phyloP scores from a whole-genome alignment of 208 protist genomes.

The Zelonia costaricensis region DNA sequence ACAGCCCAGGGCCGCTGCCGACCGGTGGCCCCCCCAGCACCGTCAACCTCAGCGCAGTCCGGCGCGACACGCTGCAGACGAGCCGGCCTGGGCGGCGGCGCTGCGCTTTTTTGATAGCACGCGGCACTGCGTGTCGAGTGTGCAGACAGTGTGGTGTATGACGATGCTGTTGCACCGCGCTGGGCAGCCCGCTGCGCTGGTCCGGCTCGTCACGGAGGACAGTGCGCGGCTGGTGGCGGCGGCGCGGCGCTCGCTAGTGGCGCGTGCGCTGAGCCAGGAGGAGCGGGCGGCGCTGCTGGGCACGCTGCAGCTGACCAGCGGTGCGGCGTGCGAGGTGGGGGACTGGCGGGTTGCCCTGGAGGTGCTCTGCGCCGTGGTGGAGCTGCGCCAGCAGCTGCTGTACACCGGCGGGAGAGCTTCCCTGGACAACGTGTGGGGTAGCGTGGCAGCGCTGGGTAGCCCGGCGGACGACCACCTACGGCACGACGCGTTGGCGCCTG shows the following conservation, averaged over 20 bases:
- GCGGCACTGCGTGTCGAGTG: slow-evolving; percentile 38
- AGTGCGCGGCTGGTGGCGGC: slow-evolving; percentile 15
- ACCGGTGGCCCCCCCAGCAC: too few species aligned
- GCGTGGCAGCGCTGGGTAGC: background rate
- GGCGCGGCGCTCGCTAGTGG: slow-evolving; percentile 10
- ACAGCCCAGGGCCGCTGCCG: too few species aligned
- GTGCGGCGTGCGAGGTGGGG: slow-evolving; percentile 43
- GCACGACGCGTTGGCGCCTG: background rate
- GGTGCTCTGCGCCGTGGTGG: slow-evolving; percentile 32
- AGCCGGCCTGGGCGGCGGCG: slow-evolving; percentile 18
- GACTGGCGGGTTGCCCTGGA: slow-evolving; percentile 48
- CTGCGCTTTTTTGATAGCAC: slow-evolving; percentile 41
- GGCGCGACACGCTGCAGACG: background rate
- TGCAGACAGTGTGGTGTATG: slow-evolving; percentile 46
- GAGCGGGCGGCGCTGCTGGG: slow-evolving; percentile 24
- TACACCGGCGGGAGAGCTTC: slow-evolving; percentile 1
- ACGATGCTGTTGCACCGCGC: slow-evolving; percentile 37
- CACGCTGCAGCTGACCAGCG: slow-evolving; percentile 26
- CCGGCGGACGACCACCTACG: background rate
- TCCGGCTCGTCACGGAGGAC: slow-evolving; percentile 26
- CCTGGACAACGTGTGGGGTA: slow-evolving; percentile 11
- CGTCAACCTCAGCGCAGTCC: too few species aligned
- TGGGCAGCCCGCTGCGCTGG: slow-evolving; percentile 1
- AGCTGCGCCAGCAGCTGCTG: slow-evolving; percentile 21
- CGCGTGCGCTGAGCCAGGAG: background rate